Conservation (phyloP, 768 basidiomycete species). For the Collybiopsis luxurians region DNA sequence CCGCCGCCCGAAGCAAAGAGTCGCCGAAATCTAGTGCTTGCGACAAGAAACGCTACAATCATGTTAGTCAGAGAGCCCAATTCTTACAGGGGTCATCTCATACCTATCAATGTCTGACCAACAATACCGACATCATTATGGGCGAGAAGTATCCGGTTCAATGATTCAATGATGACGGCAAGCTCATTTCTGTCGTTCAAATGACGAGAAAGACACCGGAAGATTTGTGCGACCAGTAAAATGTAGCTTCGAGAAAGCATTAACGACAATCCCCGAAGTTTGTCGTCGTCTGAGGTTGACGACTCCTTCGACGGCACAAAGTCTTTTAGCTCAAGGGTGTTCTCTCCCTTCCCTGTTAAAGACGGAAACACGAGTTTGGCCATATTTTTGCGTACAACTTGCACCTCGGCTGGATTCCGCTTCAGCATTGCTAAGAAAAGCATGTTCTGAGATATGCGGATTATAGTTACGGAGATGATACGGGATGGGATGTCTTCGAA, state of each 20-base stretch:
- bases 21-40: conserved; percentile 74
- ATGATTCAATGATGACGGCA: conserved; percentile 60
- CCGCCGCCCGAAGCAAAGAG: conserved; percentile 70
- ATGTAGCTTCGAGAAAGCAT: conserved; percentile 67
- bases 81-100: conserved; percentile 15
- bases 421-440: conserved; percentile 63
- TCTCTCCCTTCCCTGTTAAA: conserved; percentile 24
- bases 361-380: conserved; percentile 58
- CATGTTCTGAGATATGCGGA: conserved; percentile 71
- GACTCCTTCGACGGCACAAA: conserved; percentile 40
- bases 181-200: conserved; percentile 69
- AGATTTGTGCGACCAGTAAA: conserved; percentile 65
- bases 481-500: conserved; percentile 36
- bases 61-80: conserved; percentile 3
- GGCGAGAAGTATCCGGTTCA: conserved; percentile 63
- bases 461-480: conserved; percentile 55
- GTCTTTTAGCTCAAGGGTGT: conserved; percentile 39
- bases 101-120: conserved; percentile 71
- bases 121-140: conserved; percentile 79
- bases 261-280: conserved; percentile 48
- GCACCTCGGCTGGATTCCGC: conserved; percentile 65
- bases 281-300: conserved; percentile 13
- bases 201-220: conserved; percentile 70
- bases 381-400: conserved; percentile 63
- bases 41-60: conserved; percentile 74